Evolutionary conservation across 176 grass and related monocot species (phyloP).

Genomic region (Pontederia crassipes): DNA sequence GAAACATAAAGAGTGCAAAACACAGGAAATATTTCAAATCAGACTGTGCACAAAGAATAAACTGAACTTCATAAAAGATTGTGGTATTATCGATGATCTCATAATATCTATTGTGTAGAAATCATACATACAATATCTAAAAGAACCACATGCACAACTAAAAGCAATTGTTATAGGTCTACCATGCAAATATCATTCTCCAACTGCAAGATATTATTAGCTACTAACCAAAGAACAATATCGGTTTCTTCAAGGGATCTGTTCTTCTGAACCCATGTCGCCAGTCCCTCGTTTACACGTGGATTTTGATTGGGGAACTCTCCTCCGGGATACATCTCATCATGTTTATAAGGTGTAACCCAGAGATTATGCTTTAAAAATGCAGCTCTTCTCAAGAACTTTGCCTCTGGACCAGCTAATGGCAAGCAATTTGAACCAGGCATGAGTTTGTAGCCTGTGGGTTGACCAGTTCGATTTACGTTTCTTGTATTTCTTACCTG

Average conservation of each 20-base stretch:
- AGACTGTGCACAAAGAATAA: background rate
- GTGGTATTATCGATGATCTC: too few relatives aligned
- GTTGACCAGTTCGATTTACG: slow-evolving; percentile 90
- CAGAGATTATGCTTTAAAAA: slow-evolving; percentile 99
- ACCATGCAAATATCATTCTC: background rate
- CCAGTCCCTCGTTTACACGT: slow-evolving; percentile 73
- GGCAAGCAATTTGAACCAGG: slow-evolving; percentile 89
- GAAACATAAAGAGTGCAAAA: background rate
- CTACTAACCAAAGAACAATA: slow-evolving; percentile 86
- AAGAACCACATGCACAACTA: background rate
- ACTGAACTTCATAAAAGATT: too few relatives aligned
- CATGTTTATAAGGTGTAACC: slow-evolving; percentile 77
- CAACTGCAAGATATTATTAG: background rate
- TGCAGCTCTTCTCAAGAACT: slow-evolving; percentile 84
- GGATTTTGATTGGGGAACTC: slow-evolving; percentile 99
- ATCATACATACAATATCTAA: background rate
- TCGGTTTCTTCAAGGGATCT: slow-evolving; percentile 82
- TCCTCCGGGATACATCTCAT: slow-evolving; percentile 88
- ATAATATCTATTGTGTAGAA: too few relatives aligned
- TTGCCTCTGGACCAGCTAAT: slow-evolving; percentile 60
- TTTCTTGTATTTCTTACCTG: slow-evolving; percentile 89
- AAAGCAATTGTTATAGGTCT: too few relatives aligned
- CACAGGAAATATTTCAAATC: background rate
- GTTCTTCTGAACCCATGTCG: slow-evolving; percentile 96
- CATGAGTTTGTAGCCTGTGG: slow-evolving; percentile 88